phyloP scores from a whole-genome alignment of 192 early-diverging fungal species.

The Coemansia sp. region DNA sequence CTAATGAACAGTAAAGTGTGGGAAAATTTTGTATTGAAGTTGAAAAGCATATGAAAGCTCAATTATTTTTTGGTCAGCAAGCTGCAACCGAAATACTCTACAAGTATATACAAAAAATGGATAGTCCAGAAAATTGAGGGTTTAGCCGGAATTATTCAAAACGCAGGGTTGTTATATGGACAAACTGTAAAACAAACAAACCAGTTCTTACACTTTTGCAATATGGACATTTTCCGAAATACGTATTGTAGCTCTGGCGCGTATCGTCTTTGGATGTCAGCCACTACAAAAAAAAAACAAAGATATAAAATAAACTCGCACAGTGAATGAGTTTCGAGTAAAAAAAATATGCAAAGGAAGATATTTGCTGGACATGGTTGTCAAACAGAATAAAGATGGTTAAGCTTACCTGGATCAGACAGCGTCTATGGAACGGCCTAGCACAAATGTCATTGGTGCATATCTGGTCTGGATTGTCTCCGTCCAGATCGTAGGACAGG shows the following conservation, averaged over 20 bases:
- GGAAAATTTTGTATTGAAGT: not conserved
- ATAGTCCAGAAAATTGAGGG: no score
- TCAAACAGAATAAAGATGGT: no score
- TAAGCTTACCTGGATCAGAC: slow-evolving; percentile 33
- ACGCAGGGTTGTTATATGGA: no score
- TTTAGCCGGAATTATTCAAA: no score
- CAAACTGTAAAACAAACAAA: not conserved
- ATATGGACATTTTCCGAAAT: slow-evolving; percentile 52
- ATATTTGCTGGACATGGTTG: not conserved
- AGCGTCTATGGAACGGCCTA: slow-evolving; percentile 46
- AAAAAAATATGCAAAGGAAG: not conserved
- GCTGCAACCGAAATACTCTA: slow-evolving; percentile 1
- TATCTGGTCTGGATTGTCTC: slow-evolving; percentile 36
- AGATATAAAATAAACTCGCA: no score
- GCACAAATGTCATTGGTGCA: slow-evolving; percentile 42
- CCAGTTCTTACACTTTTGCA: slow-evolving; percentile 32
- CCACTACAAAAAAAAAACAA: slow-evolving; percentile 27
- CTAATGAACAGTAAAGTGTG: not conserved
- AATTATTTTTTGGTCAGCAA: not conserved
- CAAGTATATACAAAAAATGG: not conserved
- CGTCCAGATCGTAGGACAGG: slow-evolving; percentile 26
- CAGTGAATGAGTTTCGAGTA: not conserved
- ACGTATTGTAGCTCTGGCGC: slow-evolving; percentile 46
- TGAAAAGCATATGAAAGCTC: not conserved
- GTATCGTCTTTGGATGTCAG: slow-evolving; percentile 51